phyloP scores from a whole-genome alignment of 2,329 filamentous ascomycete genomes.

The Fusarium armeniacum region DNA sequence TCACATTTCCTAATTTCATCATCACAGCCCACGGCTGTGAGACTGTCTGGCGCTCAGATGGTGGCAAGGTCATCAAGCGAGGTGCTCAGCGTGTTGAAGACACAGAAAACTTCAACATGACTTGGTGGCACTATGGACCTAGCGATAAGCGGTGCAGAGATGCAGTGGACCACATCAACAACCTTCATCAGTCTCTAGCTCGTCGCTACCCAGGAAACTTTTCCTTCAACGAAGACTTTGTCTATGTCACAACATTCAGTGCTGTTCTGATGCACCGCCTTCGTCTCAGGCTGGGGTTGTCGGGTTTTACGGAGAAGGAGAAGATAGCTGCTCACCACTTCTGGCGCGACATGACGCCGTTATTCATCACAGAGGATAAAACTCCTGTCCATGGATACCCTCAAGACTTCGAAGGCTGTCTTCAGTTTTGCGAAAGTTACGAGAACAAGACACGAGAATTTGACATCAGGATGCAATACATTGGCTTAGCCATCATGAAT shows the following conservation, averaged over 20 bases:
- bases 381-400: background rate
- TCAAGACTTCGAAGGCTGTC: background rate
- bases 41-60: conserved; percentile 14
- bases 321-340: background rate
- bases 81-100: conserved; percentile 9
- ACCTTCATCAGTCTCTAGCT: conserved; percentile 5
- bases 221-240: background rate
- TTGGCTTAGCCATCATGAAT: conserved; percentile 7
- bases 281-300: background rate
- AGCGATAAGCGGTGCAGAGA: conserved; percentile 1
- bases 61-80: conserved; percentile 6
- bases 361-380: background rate
- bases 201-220: conserved; percentile 5
- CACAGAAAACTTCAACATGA: conserved; percentile 17
- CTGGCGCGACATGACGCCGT: conserved; percentile 11
- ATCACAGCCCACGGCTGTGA: background rate
- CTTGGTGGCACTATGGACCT: conserved; percentile 7
- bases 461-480: conserved; percentile 2
- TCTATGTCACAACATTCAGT: conserved; percentile 6
- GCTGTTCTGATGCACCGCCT: conserved; percentile 1
- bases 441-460: background rate
- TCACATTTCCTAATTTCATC: conserved; percentile 6
- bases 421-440: conserved; percentile 2
- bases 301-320: conserved; percentile 4
- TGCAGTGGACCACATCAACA: background rate